These are phyloP conservation scores for Crepidotus variabilis DNA, from an alignment of 768 basidiomycete genomes.

Conservation along the genomic window DNA sequence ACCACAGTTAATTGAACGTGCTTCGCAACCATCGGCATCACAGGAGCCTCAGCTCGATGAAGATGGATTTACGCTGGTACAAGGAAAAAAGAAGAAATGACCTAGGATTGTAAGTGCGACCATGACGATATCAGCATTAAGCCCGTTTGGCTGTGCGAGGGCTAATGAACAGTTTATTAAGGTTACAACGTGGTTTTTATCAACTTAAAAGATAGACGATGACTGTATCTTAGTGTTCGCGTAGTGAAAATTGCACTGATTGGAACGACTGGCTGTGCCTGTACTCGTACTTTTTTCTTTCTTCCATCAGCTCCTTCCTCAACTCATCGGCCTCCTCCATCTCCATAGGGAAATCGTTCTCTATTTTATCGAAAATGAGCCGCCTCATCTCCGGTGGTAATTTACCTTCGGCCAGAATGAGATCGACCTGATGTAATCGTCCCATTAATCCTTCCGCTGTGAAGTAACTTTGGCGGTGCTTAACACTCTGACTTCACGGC, in stretches of 20 bases:
- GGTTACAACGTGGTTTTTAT: too few species aligned
- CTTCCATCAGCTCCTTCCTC: slow-evolving; percentile 1
- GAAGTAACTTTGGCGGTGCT: slow-evolving; percentile 27
- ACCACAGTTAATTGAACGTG: slow-evolving; percentile 51
- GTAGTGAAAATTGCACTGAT: slow-evolving; percentile 9
- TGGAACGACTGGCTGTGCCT: slow-evolving; percentile 5
- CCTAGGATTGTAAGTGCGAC: too few species aligned
- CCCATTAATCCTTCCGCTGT: slow-evolving; percentile 30
- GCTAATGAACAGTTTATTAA: too few species aligned
- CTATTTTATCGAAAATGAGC: slow-evolving; percentile 8
- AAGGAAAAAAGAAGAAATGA: slow-evolving; percentile 48
- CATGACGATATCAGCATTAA: too few species aligned
- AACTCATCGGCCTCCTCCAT: slow-evolving; percentile 13
- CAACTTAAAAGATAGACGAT: too few species aligned
- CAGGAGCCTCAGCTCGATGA: slow-evolving; percentile 80
- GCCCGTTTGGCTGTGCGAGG: too few species aligned
- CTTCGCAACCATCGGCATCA: slow-evolving; percentile 23
- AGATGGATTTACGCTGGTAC: slow-evolving; percentile 88
- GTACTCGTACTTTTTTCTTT: slow-evolving; percentile 9
- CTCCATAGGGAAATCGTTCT: slow-evolving; percentile 16
- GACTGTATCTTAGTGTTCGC: slow-evolving; percentile 7
- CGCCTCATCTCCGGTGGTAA: slow-evolving; percentile 14
- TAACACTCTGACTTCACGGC: slow-evolving; percentile 17
- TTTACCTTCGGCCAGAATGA: neutral
- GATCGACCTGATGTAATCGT: slow-evolving; percentile 2